A percentile compares a stretch with the other conserved stretches of the same genome.
phyloP scores from a whole-genome alignment of 1,284 basidiomycete genomes.

The Papiliotrema flavescens region DNA sequence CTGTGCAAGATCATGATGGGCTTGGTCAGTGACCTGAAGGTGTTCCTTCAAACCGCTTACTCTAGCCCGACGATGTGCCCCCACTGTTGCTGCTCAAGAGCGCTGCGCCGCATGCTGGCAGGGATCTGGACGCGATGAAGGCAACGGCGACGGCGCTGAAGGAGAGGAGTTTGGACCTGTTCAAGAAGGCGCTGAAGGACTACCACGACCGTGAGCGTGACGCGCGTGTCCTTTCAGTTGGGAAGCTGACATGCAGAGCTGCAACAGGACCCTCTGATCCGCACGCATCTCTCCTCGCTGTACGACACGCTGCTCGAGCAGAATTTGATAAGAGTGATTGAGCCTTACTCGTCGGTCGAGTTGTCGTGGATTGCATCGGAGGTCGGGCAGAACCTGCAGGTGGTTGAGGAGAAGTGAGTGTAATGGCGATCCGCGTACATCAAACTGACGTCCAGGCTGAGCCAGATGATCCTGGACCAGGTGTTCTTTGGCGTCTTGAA shows the following conservation, averaged over 20 bases:
- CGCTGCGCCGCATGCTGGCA: constrained; percentile 73
- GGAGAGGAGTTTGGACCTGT: constrained; percentile 81
- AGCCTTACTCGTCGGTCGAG: constrained; percentile 91
- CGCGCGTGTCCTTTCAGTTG: neutral
- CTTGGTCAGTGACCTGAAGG: constrained; percentile 59
- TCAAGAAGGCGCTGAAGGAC: constrained; percentile 80
- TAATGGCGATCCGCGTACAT: constrained; percentile 1
- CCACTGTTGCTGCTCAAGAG: constrained; percentile 82
- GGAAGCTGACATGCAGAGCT: constrained; percentile 59
- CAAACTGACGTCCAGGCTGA: constrained; percentile 52
- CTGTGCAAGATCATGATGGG: constrained; percentile 98
- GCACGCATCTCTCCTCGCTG: constrained; percentile 84
- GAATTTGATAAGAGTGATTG: constrained; percentile 88
- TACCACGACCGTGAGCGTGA: constrained; percentile 70
- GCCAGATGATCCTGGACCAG: constrained; percentile 98
- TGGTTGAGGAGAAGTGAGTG: constrained; percentile 89
- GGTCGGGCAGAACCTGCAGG: constrained; percentile 83
- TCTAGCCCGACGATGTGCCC: constrained; percentile 85
- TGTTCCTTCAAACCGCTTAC: neutral
- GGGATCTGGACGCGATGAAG: constrained; percentile 90
- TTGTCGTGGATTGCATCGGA: constrained; percentile 81
- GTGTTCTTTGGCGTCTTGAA: constrained; percentile 91
- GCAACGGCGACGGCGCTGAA: constrained; percentile 91
- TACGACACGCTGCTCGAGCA: constrained; percentile 96
- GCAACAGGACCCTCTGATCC: constrained; percentile 88